Evolutionary conservation across 345 rosid genomes (phyloP).

Genomic region (Limnanthes douglasii): DNA sequence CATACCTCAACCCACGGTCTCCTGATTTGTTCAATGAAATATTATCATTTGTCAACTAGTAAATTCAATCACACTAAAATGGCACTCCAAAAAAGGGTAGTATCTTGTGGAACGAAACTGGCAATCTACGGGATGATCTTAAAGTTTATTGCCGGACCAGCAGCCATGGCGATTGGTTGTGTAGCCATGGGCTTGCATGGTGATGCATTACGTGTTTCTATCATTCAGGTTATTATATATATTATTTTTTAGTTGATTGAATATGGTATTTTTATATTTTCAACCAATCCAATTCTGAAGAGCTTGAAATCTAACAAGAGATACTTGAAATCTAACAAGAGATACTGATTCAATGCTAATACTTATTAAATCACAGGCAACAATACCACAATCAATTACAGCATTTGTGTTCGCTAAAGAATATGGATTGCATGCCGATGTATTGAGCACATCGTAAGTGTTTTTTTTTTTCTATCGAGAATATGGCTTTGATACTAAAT

Average conservation of each 20-base stretch:
- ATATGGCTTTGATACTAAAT: too few relatives aligned
- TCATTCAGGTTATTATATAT: conserved; percentile 45
- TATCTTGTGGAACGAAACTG: conserved; percentile 52
- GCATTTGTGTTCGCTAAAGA: conserved; percentile 68
- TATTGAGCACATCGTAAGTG: conserved; percentile 83
- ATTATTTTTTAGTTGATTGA: too few relatives aligned
- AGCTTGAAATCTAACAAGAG: neutral
- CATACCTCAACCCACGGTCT: too few relatives aligned
- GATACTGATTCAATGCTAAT: too few relatives aligned
- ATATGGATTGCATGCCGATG: conserved; percentile 62
- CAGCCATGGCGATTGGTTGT: conserved; percentile 61
- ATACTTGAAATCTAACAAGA: too few relatives aligned
- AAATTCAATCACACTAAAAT: too few relatives aligned
- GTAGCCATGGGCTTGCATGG: conserved; percentile 50
- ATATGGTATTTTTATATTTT: neutral
- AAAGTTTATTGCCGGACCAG: conserved; percentile 60
- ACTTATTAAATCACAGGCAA: conserved; percentile 60
- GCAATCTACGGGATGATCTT: conserved; percentile 42
- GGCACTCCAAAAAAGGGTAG: conserved; percentile 60
- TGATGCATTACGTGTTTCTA: conserved; percentile 54
- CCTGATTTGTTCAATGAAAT: too few relatives aligned
- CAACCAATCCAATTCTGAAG: neutral
- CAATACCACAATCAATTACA: conserved; percentile 63
- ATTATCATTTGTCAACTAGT: too few relatives aligned
- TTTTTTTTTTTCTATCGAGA: too few relatives aligned